A percentile compares a stretch with the other conserved stretches of the same genome.
These are phyloP conservation scores for Eucalyptus marginata DNA, from an alignment of 345 rosid genomes.

Conservation along the genomic window DNA sequence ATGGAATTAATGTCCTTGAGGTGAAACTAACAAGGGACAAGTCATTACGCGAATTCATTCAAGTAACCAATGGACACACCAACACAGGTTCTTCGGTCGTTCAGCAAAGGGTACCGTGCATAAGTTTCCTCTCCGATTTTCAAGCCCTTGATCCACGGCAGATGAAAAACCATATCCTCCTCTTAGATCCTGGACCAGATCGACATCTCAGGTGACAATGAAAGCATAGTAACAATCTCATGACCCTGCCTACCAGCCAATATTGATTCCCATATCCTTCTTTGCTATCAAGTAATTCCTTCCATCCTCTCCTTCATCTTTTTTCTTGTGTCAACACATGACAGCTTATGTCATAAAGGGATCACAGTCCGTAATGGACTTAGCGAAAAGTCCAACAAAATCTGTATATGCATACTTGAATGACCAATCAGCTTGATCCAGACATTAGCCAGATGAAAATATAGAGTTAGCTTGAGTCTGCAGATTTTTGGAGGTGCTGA, in stretches of 20 bases:
- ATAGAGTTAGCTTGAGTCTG: not conserved
- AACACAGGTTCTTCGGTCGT: not conserved
- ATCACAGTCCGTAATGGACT: not conserved
- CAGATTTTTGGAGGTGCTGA: slow-evolving; percentile 12
- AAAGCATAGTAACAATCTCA: not conserved
- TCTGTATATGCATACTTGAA: not conserved
- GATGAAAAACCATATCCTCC: not conserved
- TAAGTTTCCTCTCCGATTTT: not conserved
- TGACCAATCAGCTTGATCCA: not conserved
- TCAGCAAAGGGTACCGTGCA: not conserved
- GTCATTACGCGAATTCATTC: not conserved
- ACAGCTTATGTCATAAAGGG: not conserved
- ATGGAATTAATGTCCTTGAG: not conserved
- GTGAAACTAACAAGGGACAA: not conserved
- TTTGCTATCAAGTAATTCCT: not conserved
- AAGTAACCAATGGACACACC: not conserved
- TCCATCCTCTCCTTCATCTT: not conserved
- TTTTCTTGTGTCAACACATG: not conserved
- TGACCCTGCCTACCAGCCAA: not conserved
- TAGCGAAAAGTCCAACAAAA: not conserved
- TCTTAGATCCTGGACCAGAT: not conserved
- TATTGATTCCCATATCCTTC: not conserved
- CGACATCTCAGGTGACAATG: not conserved
- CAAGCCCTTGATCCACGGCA: not conserved
- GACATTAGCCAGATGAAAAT: not conserved